These are phyloP conservation scores for Auriscalpium microsporum DNA, from an alignment of 768 basidiomycete genomes.

Conservation along the genomic window DNA sequence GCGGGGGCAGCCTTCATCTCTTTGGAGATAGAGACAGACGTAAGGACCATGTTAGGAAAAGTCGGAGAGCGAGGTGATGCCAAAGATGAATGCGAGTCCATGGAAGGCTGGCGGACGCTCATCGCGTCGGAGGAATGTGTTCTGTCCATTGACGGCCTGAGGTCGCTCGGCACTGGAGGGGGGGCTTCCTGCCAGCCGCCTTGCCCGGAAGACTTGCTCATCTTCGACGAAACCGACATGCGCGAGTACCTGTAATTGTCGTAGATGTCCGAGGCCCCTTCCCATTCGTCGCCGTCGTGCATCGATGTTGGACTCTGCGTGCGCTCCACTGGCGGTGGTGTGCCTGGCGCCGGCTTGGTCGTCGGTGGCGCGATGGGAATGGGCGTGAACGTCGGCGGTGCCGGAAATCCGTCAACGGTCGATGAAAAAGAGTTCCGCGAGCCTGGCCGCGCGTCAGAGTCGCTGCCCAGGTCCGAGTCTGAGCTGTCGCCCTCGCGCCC, in stretches of 20 bases:
- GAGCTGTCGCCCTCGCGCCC: constrained; percentile 24
- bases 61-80: not conserved
- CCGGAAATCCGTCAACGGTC: constrained; percentile 10
- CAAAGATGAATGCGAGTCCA: constrained; percentile 1
- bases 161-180: constrained; percentile 21
- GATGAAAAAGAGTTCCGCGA: constrained; percentile 11
- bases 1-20: too few species aligned
- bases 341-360: not conserved
- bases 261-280: constrained; percentile 65
- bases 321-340: too few species aligned
- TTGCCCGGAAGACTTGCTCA: constrained; percentile 30
- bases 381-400: constrained; percentile 10
- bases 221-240: constrained; percentile 39
- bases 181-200: constrained; percentile 19
- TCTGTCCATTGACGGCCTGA: constrained; percentile 4
- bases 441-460: not conserved
- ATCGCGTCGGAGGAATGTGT: not conserved
- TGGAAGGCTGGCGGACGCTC: not conserved
- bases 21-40: too few species aligned
- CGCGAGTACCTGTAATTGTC: constrained; percentile 73
- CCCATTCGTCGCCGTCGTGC: constrained; percentile 41
- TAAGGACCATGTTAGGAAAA: not conserved
- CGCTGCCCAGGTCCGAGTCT: constrained; percentile 15
- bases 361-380: not conserved
- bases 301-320: constrained; percentile 1